A percentile compares a stretch with the other conserved stretches of the same genome.
Evolutionary conservation across 306 rosid species (phyloP).

Genomic region (Fagus crenata): DNA sequence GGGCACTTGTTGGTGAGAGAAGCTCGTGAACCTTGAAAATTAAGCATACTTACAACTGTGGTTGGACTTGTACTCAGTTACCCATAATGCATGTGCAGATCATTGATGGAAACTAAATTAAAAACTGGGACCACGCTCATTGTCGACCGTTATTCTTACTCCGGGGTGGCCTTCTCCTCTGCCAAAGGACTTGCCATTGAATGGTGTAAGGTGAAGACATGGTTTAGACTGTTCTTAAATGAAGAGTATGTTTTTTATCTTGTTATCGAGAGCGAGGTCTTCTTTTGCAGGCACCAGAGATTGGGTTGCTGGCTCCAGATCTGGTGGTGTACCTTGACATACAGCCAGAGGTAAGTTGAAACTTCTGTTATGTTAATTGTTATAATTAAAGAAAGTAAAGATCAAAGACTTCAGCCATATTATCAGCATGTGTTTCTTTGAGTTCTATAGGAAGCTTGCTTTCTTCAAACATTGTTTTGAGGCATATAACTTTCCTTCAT

Average conservation of each 20-base stretch:
- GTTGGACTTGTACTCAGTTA: conserved; percentile 7
- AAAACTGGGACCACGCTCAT: conserved; percentile 82
- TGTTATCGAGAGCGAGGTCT: conserved; percentile 12
- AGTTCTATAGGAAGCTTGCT: not conserved
- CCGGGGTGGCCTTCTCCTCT: conserved; percentile 95
- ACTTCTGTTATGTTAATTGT: not conserved
- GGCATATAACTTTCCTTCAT: not conserved
- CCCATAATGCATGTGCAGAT: conserved; percentile 44
- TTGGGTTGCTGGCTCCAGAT: conserved; percentile 83
- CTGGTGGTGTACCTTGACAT: conserved; percentile 75
- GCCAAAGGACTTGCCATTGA: conserved; percentile 83
- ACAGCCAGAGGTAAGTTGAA: conserved; percentile 70
- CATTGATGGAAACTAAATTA: conserved; percentile 79
- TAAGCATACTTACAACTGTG: not conserved
- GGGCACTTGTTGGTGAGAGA: not conserved
- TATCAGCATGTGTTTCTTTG: not conserved
- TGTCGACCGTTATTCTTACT: conserved; percentile 93
- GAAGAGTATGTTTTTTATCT: conserved; percentile 7
- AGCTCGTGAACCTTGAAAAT: not conserved
- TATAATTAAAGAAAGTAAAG: not conserved
- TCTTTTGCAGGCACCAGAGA: conserved; percentile 78
- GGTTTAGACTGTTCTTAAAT: not conserved
- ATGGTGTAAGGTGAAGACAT: conserved; percentile 81
- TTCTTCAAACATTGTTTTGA: not conserved
- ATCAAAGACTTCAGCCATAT: not conserved